These are phyloP conservation scores for Ophiostoma sp. DNA, from an alignment of 2,329 filamentous ascomycete species.

Conservation along the genomic window DNA sequence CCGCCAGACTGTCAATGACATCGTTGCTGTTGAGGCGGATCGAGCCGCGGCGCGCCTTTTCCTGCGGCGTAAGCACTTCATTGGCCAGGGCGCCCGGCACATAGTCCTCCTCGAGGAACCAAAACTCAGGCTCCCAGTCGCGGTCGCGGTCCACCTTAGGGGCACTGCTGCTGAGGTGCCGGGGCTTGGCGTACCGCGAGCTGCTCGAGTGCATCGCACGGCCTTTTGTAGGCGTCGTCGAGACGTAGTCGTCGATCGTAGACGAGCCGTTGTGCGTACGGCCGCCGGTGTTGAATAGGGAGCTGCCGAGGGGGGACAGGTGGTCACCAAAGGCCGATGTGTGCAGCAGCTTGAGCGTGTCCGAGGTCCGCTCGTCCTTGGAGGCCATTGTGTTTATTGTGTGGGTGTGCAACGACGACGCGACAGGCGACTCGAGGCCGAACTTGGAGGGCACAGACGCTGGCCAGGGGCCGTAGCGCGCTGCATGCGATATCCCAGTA, in stretches of 20 bases:
- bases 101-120: slow-evolving; percentile 79
- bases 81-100: slow-evolving; percentile 64
- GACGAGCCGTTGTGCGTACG: neutral
- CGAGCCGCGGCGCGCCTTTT: slow-evolving; percentile 61
- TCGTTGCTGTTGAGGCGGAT: slow-evolving; percentile 38
- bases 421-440: slow-evolving; percentile 75
- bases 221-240: slow-evolving; percentile 2
- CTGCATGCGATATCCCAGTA: slow-evolving; percentile 87
- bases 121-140: slow-evolving; percentile 64
- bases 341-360: slow-evolving; percentile 59
- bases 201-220: slow-evolving; percentile 56
- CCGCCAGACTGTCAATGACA: slow-evolving; percentile 34
- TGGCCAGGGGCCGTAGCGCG: slow-evolving; percentile 82
- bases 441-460: slow-evolving; percentile 91
- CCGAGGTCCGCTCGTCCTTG: slow-evolving; percentile 54
- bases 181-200: slow-evolving; percentile 57
- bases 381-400: neutral
- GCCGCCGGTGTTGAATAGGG: neutral
- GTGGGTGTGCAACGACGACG: slow-evolving; percentile 54
- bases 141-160: slow-evolving; percentile 52
- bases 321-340: slow-evolving; percentile 66
- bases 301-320: slow-evolving; percentile 37
- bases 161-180: slow-evolving; percentile 59
- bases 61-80: slow-evolving; percentile 61
- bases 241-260: neutral